Evolutionary conservation across 1,139 yeast species (phyloP).

Genomic region (Protomyces gravidus): DNA sequence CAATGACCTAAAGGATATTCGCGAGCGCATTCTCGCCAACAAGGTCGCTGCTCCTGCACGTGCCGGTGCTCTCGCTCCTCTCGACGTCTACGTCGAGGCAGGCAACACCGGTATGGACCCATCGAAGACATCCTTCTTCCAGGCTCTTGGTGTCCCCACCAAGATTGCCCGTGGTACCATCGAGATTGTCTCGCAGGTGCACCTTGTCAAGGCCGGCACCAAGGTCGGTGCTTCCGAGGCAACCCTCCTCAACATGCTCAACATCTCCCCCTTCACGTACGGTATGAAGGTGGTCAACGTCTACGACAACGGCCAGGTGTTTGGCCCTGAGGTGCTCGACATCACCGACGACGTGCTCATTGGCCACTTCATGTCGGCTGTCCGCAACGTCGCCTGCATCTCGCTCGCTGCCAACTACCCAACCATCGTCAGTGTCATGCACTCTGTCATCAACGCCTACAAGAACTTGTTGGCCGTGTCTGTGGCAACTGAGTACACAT

Average conservation of each 20-base stretch:
- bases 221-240: constrained; percentile 99
- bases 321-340: constrained; percentile 95
- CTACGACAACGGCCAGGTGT: constrained; percentile 97
- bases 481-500: constrained; percentile 96
- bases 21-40: constrained; percentile 82
- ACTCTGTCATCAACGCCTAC: constrained; percentile 98
- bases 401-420: constrained; percentile 99
- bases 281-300: constrained; percentile 97
- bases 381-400: constrained; percentile 88
- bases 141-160: constrained; percentile 99
- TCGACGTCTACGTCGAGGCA: constrained; percentile 95
- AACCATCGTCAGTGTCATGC: constrained; percentile 98
- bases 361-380: constrained; percentile 85
- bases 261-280: constrained; percentile 99
- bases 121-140: constrained; percentile 99
- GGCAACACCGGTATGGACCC: constrained; percentile 99
- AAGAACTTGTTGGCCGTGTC: constrained; percentile 98
- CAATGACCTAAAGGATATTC: constrained; percentile 83
- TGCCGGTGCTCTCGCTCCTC: constrained; percentile 99
- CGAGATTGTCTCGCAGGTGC: constrained; percentile 96
- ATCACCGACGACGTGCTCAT: constrained; percentile 97
- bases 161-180: constrained; percentile 99
- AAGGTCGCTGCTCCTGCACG: constrained; percentile 99
- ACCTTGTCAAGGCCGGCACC: constrained; percentile 79
- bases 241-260: constrained; percentile 95